Evolutionary conservation across 2,329 filamentous ascomycete genomes (phyloP), one percentile per base, ranked within the genome.

Genomic region (Colletotrichum sp.): DNA sequence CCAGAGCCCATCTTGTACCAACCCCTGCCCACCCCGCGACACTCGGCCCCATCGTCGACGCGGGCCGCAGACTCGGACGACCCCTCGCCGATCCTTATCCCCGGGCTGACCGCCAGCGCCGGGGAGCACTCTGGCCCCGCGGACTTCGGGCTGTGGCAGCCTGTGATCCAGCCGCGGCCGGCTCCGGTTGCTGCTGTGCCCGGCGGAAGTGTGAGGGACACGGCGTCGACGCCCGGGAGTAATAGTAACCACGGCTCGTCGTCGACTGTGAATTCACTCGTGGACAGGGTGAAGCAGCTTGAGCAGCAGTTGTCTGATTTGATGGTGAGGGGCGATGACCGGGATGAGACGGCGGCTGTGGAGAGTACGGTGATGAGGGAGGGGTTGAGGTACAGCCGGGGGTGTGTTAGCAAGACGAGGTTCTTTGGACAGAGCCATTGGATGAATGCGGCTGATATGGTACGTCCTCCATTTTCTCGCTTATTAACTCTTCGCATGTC

Each of bases 381-480:
- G 9, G 73, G 73, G 15, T 26, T 75, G n/a, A 73, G 57, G 24
- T 75, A 75, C 15, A 75, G 70, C 15, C 74, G 77, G 18, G 85
- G 85, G 2, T 82, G 81, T 7, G 79, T 88, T 16, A 85, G 85
- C 36, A 88, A 88, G 78, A 86, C 85, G 5, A 81, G 86, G 6
- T 88, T 87, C 77, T 86, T 87, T 65, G 87, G 86, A 0, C 86
- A 88, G 69, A 90, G 87, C 67, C 89, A 91, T 78, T 90, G 89
- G 88, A 85, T 88, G 81, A 86, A 87, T 60, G 83, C 84, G 6
- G 80, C 84, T 18, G 81, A 83, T 60, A 82, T 86, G 79, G 88
- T 89, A 80, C 76, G 84, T 68, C 3, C 1, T 28, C 0, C 13
- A 2, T n/a, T 2, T 43, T 8, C 2, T 36, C 24, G 21, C 12